These are phyloP conservation scores for Anthracocystis panici-leucophaei DNA, from an alignment of 1,284 basidiomycete species.

Conservation along the genomic window DNA sequence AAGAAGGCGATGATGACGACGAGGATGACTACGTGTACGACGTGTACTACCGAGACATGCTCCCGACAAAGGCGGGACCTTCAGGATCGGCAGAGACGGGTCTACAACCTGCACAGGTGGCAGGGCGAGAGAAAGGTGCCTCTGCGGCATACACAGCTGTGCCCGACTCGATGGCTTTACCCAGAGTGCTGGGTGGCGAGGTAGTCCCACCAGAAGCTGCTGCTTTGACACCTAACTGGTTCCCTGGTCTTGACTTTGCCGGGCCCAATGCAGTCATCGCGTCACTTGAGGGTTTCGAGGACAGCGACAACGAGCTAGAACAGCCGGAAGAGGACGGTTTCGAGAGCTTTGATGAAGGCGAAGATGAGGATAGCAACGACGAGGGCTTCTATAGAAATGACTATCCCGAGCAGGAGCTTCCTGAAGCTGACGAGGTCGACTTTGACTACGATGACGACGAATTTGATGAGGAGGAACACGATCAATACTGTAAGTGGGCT, in stretches of 20 bases:
- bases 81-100: conserved; percentile 38
- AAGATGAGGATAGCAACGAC: conserved; percentile 67
- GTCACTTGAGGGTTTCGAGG: conserved; percentile 37
- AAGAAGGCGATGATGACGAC: conserved; percentile 14
- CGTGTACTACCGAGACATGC: conserved; percentile 63
- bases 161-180: conserved; percentile 35
- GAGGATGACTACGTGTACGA: conserved; percentile 66
- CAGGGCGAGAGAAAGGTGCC: conserved; percentile 42
- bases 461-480: conserved; percentile 38
- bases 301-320: conserved; percentile 46
- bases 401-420: conserved; percentile 63
- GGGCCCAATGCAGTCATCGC: conserved; percentile 38
- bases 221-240: conserved; percentile 21
- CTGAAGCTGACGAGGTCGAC: conserved; percentile 57
- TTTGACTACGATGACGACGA: conserved; percentile 45
- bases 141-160: conserved; percentile 32
- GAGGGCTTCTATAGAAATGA: conserved; percentile 68
- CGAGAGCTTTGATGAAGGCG: conserved; percentile 60
- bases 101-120: conserved; percentile 36
- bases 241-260: conserved; percentile 38
- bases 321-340: conserved; percentile 41
- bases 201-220: conserved; percentile 33
- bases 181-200: conserved; percentile 44
- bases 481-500: conserved; percentile 45
- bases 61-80: conserved; percentile 44